Evolutionary conservation across 73 alveolate genomes (phyloP), one percentile per base, ranked within the genome.

Genomic region (Loxodes magnus): DNA sequence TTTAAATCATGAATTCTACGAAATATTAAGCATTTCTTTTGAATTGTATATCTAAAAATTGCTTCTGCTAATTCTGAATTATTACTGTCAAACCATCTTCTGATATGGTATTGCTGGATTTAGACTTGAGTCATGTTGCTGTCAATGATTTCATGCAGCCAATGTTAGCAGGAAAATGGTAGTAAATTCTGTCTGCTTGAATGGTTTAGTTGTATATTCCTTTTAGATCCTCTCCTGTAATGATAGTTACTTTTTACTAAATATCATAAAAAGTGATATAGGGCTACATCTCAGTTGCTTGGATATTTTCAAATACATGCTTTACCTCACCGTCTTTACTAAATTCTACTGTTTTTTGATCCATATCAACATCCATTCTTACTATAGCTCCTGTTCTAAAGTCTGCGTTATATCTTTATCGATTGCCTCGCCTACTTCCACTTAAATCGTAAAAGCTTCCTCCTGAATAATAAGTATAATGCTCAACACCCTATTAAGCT

Each of bases 81-180:
- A 12, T 41, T 46, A 1, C 10, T n/a, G n/a, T n/a, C n/a, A n/a
- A n/a, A n/a, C n/a, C n/a, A n/a, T n/a, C n/a, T n/a, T n/a, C n/a
- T n/a, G n/a, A n/a, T n/a, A n/a, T n/a, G n/a, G n/a, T n/a, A 19
- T 25, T 46, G 2, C 35, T 24, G 7, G 59, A 41, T 2, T 19
- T 46, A n/a, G 22, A 25, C 59, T 41, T 25, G 5, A 41, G 43
- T n/a, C 27, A 41, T 41, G 27, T 46, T n/a, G 28, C 43, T 9
- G 26, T 46, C 46, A 46, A 2, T 2, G 27, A 24, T n/a, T 46
- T n/a, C n/a, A n/a, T n/a, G n/a, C n/a, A 46, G n/a, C 59, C 59
- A 24, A n/a, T 25, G 39, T 46, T 46, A 24, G 27, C 17, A 24
- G 59, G 59, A 23, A 46, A 46, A 24, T 46, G 46, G 17, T 12